A percentile compares a stretch with the other conserved stretches of the same genome.
These are phyloP conservation scores for Entomortierella lignicola DNA, from an alignment of 192 early-diverging fungal species.

Conservation along the genomic window DNA sequence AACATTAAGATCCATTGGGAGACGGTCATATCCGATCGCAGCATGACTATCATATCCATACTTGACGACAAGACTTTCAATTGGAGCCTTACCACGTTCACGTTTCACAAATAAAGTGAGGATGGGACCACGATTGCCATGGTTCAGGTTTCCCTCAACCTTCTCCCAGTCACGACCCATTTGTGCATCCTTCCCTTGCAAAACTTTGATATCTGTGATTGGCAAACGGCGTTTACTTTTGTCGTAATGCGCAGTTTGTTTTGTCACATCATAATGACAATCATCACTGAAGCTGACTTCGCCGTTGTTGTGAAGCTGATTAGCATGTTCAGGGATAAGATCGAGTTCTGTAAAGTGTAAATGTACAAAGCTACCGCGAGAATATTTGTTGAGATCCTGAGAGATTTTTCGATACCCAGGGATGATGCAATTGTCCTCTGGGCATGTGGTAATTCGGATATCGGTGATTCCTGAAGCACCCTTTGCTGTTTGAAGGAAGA, in stretches of 20 bases:
- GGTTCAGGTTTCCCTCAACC: conserved; percentile 44
- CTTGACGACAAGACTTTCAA: conserved; percentile 58
- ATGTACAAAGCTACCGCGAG: conserved; percentile 47
- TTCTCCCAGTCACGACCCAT: conserved; percentile 39
- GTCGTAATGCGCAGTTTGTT: background rate
- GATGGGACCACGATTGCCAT: conserved; percentile 36
- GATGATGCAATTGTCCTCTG: conserved; percentile 32
- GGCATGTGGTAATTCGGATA: conserved; percentile 33
- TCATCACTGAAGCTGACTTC: background rate
- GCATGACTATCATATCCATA: conserved; percentile 52
- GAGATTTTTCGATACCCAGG: conserved; percentile 40
- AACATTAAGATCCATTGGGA: conserved; percentile 54
- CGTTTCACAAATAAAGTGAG: conserved; percentile 48
- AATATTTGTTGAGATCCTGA: conserved; percentile 44
- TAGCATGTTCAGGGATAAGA: background rate
- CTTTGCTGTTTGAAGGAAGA: background rate
- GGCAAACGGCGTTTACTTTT: background rate
- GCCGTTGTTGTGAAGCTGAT: background rate
- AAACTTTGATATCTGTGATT: conserved; percentile 40
- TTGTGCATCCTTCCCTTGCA: conserved; percentile 25
- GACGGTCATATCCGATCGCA: conserved; percentile 53
- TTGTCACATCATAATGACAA: conserved; percentile 5
- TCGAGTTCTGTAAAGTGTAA: conserved; percentile 36
- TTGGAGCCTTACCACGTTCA: conserved; percentile 28
- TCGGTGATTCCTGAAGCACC: conserved; percentile 26